Evolutionary conservation across 306 rosid genomes (phyloP).

Genomic region (Hylodesmum podocarpum): DNA sequence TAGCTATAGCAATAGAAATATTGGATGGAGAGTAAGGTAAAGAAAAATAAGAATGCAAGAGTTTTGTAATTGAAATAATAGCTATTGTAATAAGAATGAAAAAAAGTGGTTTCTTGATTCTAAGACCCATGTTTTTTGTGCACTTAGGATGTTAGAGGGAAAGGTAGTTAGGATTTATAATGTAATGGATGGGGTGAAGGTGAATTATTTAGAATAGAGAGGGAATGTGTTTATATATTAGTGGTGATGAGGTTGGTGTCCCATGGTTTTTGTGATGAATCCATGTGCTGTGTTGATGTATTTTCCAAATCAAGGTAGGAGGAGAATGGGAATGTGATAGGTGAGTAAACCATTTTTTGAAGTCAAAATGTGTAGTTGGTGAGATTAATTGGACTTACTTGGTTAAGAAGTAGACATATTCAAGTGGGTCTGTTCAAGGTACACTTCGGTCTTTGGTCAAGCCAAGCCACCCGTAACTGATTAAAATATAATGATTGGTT

Average conservation of each 20-base stretch:
- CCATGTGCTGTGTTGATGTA: constrained; percentile 27
- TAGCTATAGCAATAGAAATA: neutral
- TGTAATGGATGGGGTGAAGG: neutral
- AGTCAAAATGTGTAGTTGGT: constrained; percentile 33
- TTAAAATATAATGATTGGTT: neutral
- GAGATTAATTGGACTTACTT: neutral
- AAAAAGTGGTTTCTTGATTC: constrained; percentile 30
- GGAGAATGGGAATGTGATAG: constrained; percentile 7
- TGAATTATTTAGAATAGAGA: neutral
- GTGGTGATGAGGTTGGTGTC: constrained; percentile 14
- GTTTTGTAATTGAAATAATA: constrained; percentile 33
- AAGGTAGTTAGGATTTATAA: neutral
- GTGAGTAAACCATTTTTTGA: neutral
- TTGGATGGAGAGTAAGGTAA: constrained; percentile 5
- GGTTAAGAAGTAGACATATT: neutral
- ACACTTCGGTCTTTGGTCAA: constrained; percentile 16
- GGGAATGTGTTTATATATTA: constrained; percentile 2
- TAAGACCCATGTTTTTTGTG: constrained; percentile 33
- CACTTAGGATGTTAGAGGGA: neutral
- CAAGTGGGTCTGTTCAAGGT: constrained; percentile 7
- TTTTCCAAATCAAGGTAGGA: constrained; percentile 46
- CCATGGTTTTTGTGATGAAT: constrained; percentile 36
- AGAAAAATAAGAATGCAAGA: constrained; percentile 1
- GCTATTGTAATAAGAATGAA: constrained; percentile 26
- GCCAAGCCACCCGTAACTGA: neutral